Conservation (phyloP, 805 yeast species). For the Myxozyma kluyveri region DNA sequence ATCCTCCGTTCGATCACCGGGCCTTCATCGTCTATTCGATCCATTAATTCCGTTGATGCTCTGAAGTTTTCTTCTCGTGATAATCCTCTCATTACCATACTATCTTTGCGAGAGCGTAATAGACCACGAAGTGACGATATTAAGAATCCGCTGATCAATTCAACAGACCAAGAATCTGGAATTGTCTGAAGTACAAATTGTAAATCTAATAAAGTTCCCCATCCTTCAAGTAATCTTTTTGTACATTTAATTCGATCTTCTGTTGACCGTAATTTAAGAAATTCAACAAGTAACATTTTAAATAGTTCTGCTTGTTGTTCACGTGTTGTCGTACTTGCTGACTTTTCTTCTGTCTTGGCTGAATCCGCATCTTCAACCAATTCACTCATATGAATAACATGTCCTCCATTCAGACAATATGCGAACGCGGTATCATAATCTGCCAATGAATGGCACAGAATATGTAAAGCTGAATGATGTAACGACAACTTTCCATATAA, state of each 20-base stretch:
- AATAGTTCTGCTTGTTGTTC: conserved; percentile 33
- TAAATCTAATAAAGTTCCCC: conserved; percentile 35
- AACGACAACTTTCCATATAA: conserved; percentile 34
- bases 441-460: conserved; percentile 35
- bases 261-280: conserved; percentile 30
- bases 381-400: conserved; percentile 24
- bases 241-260: conserved; percentile 31
- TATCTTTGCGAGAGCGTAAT: conserved; percentile 22
- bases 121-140: conserved; percentile 26
- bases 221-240: conserved; percentile 34
- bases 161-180: conserved; percentile 39
- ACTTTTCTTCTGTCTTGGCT: conserved; percentile 2
- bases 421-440: conserved; percentile 40
- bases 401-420: conserved; percentile 36
- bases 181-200: conserved; percentile 32
- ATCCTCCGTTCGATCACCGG: conserved; percentile 27
- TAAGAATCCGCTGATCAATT: conserved; percentile 33
- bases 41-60: conserved; percentile 27
- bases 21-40: conserved; percentile 24
- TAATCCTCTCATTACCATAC: conserved; percentile 26
- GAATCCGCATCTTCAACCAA: conserved; percentile 5
- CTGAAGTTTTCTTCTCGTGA: conserved; percentile 31
- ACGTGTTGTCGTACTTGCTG: background rate
- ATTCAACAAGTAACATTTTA: conserved; percentile 32
- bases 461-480: conserved; percentile 38